phyloP scores from a whole-genome alignment of 176 grass and related monocot species.

The Coix lacrymajobi region DNA sequence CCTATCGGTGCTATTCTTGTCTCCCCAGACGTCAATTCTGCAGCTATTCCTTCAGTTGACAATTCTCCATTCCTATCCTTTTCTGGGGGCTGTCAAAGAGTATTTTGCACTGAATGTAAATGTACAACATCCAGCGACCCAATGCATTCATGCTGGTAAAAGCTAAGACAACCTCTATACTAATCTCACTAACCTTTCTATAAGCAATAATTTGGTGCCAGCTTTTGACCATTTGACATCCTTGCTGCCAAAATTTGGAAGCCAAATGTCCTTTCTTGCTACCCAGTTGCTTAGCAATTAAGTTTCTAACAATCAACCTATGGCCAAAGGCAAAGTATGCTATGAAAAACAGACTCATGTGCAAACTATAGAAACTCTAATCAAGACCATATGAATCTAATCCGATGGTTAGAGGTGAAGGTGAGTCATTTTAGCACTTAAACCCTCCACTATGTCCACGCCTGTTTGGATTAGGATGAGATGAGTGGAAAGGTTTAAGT shows the following conservation, averaged over 20 bases:
- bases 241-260: neutral
- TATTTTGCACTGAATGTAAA: neutral
- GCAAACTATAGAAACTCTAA: too few species aligned
- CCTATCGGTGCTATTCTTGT: neutral
- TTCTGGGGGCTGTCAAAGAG: neutral
- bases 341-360: too few species aligned
- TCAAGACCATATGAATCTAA: too few species aligned
- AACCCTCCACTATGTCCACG: too few species aligned
- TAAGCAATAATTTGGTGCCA: neutral
- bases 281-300: conserved; percentile 11
- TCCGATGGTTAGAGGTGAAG: too few species aligned
- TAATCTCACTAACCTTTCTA: neutral
- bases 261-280: neutral
- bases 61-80: conserved; percentile 8
- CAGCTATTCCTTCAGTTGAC: neutral
- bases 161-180: neutral
- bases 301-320: neutral
- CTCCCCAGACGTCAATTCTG: conserved; percentile 2
- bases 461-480: too few species aligned
- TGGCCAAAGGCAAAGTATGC: too few species aligned
- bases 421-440: too few species aligned
- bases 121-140: neutral
- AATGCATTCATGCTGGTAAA: conserved; percentile 6
- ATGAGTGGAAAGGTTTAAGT: too few species aligned
- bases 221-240: conserved; percentile 1